Conservation (phyloP, 768 basidiomycete genomes). For the Phanerochaete sordida region DNA sequence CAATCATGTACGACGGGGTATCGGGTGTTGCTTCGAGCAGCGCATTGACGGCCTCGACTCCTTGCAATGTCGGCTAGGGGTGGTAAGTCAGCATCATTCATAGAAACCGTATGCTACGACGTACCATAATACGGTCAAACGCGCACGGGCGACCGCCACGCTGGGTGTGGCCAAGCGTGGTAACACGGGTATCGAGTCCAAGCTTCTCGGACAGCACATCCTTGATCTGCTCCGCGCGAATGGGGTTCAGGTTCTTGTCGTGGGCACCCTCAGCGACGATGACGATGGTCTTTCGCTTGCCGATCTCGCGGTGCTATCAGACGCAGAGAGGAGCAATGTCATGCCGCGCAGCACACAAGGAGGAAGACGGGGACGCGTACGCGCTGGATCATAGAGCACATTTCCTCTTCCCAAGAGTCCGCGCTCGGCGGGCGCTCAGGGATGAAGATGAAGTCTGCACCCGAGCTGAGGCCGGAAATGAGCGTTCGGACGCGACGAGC, state of each 20-base stretch:
- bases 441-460: conserved; percentile 97
- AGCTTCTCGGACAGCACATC: conserved; percentile 82
- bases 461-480: conserved; percentile 46
- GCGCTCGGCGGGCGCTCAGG: conserved; percentile 84
- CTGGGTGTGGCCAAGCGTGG: conserved; percentile 95
- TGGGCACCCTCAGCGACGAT: conserved; percentile 97
- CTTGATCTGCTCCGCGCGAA: conserved; percentile 88
- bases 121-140: conserved; percentile 84
- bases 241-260: conserved; percentile 86
- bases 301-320: conserved; percentile 78
- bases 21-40: conserved; percentile 82
- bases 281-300: conserved; percentile 98
- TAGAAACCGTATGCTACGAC: not conserved
- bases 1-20: conserved; percentile 97
- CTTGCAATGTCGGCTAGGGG: conserved; percentile 89
- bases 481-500: not conserved
- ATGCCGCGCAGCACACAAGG: not conserved
- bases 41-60: conserved; percentile 88
- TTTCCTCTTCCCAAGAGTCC: conserved; percentile 85
- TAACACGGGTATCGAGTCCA: conserved; percentile 93
- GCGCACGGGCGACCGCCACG: conserved; percentile 94
- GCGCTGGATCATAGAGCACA: conserved; percentile 81
- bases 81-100: not conserved
- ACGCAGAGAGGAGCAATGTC: not conserved
- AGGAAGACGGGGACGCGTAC: conserved; percentile 39